These are phyloP conservation scores for Lachancea sp. DNA, from an alignment of 805 yeast species.

Conservation along the genomic window DNA sequence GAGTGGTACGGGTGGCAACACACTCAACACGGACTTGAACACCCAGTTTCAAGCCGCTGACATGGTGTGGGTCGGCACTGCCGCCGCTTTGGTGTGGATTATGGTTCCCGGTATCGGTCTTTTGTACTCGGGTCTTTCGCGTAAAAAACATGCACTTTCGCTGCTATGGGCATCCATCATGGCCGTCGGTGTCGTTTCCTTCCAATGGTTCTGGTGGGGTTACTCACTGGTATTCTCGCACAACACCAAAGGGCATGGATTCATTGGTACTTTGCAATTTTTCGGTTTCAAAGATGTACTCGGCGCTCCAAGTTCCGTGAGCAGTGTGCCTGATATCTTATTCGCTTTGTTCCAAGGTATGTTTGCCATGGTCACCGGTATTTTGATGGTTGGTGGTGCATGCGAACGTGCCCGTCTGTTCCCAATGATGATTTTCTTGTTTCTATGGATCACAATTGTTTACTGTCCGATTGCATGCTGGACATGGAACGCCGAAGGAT, in stretches of 20 bases:
- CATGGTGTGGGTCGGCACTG: conserved; percentile 77
- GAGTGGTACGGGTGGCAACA: conserved; percentile 74
- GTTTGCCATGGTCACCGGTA: conserved; percentile 93
- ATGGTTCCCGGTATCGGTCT: conserved; percentile 96
- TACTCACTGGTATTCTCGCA: conserved; percentile 83
- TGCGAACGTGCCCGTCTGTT: conserved; percentile 94
- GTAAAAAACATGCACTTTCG: conserved; percentile 94
- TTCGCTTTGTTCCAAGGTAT: conserved; percentile 91
- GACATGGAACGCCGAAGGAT: conserved; percentile 95
- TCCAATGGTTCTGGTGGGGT: conserved; percentile 99
- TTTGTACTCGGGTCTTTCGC: conserved; percentile 84
- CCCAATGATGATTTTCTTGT: conserved; percentile 93
- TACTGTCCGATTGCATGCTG: conserved; percentile 95
- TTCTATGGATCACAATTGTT: conserved; percentile 90
- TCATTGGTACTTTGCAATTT: conserved; percentile 76
- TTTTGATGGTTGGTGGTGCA: conserved; percentile 95
- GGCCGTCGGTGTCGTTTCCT: conserved; percentile 73
- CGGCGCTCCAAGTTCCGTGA: conserved; percentile 67
- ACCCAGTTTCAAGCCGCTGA: conserved; percentile 64
- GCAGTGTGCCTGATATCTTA: conserved; percentile 79
- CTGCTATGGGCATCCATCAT: conserved; percentile 90
- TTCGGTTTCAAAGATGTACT: conserved; percentile 76
- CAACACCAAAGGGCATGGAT: conserved; percentile 49
- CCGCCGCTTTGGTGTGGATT: conserved; percentile 83
- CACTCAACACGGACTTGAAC: conserved; percentile 66